Evolutionary conservation across 257 asterid species (phyloP).

Genomic region (Paraleonurus japonicus): DNA sequence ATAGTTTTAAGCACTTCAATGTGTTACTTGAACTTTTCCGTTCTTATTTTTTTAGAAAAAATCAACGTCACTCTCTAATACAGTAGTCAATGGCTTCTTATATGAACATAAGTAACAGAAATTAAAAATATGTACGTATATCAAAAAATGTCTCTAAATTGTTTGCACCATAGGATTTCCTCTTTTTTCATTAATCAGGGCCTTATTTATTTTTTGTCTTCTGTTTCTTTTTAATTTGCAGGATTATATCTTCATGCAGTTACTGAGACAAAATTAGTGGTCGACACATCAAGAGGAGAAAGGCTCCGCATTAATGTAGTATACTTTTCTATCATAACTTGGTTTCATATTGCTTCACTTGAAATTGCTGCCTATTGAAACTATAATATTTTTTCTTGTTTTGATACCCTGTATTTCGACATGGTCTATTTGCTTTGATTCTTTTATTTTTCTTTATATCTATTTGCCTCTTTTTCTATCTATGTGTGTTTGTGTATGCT

Average conservation of each 20-base stretch:
- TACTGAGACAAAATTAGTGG: slow-evolving; percentile 83
- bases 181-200: slow-evolving; percentile 20
- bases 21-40: background rate
- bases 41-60: background rate
- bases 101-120: background rate
- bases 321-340: slow-evolving; percentile 13
- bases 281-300: slow-evolving; percentile 98
- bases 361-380: slow-evolving; percentile 1
- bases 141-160: background rate
- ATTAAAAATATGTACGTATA: background rate
- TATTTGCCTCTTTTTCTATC: background rate
- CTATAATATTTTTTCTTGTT: background rate
- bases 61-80: background rate
- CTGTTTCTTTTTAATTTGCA: slow-evolving; percentile 27
- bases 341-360: background rate
- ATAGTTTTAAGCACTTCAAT: background rate
- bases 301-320: slow-evolving; percentile 90
- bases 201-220: slow-evolving; percentile 5
- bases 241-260: slow-evolving; percentile 82
- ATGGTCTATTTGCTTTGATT: background rate
- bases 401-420: background rate
- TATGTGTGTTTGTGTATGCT: background rate
- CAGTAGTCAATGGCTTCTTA: background rate
- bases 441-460: background rate
- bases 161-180: background rate